Percentiles rank a stretch among this genome's conserved stretches.
phyloP scores from a whole-genome alignment of 306 rosid genomes.

The Malus sieversii region DNA sequence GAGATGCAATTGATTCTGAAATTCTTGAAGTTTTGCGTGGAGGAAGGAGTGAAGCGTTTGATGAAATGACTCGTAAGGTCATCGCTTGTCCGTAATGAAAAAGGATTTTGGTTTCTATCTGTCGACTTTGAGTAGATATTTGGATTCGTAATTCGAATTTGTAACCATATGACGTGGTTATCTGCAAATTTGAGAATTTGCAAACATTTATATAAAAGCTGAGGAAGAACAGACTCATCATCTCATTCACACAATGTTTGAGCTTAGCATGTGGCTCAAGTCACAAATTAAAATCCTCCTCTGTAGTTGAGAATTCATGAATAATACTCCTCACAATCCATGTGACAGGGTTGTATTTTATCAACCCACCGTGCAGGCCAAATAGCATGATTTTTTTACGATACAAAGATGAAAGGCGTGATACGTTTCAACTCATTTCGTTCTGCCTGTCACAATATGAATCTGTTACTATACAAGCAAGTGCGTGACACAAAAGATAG shows the following conservation, averaged over 20 bases:
- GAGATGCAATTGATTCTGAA: neutral
- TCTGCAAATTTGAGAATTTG: neutral
- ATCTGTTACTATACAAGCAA: neutral
- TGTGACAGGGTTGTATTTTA: neutral
- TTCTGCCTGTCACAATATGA: neutral
- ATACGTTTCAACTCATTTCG: neutral
- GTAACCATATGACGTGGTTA: neutral
- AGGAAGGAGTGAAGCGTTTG: neutral
- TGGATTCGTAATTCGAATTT: neutral
- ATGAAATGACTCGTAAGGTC: neutral
- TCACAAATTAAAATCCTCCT: neutral
- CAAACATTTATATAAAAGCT: neutral
- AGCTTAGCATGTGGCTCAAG: neutral
- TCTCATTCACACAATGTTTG: too few relatives aligned
- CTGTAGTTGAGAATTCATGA: neutral
- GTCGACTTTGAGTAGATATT: neutral
- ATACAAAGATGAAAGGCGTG: neutral
- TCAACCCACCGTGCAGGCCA: neutral
- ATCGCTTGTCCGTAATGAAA: neutral
- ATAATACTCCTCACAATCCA: neutral
- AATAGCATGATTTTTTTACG: neutral
- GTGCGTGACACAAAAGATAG: too few relatives aligned
- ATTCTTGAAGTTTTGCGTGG: neutral
- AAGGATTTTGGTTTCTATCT: neutral
- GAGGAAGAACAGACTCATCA: neutral